Base-by-base conservation (phyloP, 805 yeast species). In the Ogataea paradorogensis region DNA sequence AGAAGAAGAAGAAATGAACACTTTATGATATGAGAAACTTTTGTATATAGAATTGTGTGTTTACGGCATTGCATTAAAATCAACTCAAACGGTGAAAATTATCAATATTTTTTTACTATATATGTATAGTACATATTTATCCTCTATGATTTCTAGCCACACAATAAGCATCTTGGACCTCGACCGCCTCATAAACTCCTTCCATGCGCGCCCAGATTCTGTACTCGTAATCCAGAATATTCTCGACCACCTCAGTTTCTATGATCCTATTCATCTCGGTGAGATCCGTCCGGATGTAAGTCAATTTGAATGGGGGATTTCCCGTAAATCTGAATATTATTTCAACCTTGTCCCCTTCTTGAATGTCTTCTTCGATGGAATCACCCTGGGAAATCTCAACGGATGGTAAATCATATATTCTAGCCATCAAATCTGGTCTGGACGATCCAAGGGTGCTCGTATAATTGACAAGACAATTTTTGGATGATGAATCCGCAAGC, bases 291-390 rank as follows among this genome's bases (percentile, higher is more conserved):
- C 98, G 75, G 7, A 84, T 84, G 57, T 90, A 93, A 1, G 90
- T 85, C 48, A 93, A 71, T 28, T 81, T 69, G 67, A 91, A 93
- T 9, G 99, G 99, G 9, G 98, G 95, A 0, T 80, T 76, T 11
- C 99, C 99, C 24, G 76, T 74, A 54, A 93, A 85, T 15, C 78
- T 74, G 64, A 93, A 91, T 2, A 74, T 74, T 33, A 93, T 79
- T 57, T 89, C 96, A 1, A 95, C 90, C 55, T 84, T 86, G 50
- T 93, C 99, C 33, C 98, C 99, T 58, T 88, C 95, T 54, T 89
- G 95, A 30, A 93, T 85, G 59, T 87, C 91, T 55, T 82, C 90
- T 40, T 82, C 76, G 7, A 81, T 65, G 13, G 76, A 67, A 41
- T 78, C 82, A n/a, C 96, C 95, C 52, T 82, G 85, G 16, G 82